Base-by-base conservation (phyloP, 176 grass and related monocot species). In the Melocanna baccifera region DNA sequence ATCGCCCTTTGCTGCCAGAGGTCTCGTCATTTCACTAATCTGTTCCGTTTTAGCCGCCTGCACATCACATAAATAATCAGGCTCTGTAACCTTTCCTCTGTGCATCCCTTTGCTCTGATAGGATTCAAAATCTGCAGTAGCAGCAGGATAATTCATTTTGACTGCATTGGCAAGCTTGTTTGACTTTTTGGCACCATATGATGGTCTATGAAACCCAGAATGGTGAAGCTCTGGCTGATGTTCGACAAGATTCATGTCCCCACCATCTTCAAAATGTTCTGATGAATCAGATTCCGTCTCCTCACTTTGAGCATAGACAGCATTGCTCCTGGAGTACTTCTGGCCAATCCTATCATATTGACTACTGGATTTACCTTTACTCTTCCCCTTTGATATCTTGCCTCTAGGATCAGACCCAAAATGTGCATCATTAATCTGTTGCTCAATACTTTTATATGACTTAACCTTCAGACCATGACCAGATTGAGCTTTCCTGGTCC, bases 231-330 rank as follows among this genome's bases (percentile, higher is more conserved):
- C 84, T 14, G 55, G 47, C 73, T 83, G 86, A 46, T 74, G 62
- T 71, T 72, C 81, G 1, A 76, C 61, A 73, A 76, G 61, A 71
- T 79, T 85, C 36, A 81, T 69, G 43, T 79, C 75, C 67, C 72
- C 51, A 75, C 85, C 50, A 67, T 87, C 91, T 62, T 83, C 87
- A 40, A 89, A 67, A 64, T 87, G 89, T 41, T 94, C 91, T 10
- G 93, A 98, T 70, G 93, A 94, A 87, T 98, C 93, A 68, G 93
- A 99, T 86, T 99, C 93, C 30, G 89, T 95, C 63, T 94, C 92
- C 62, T 94, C 91, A 73, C 79, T 95, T 69, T 89, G 93, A 81
- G 81, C 80, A 71, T 82, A 83, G 26, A 71, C 50, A 72, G 83
- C 83, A 84, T 50, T 81, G 70, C 80, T 81, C 67, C 71, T 90